These are phyloP conservation scores for Mycena vulgaris DNA, from an alignment of 768 basidiomycete genomes.

Conservation along the genomic window DNA sequence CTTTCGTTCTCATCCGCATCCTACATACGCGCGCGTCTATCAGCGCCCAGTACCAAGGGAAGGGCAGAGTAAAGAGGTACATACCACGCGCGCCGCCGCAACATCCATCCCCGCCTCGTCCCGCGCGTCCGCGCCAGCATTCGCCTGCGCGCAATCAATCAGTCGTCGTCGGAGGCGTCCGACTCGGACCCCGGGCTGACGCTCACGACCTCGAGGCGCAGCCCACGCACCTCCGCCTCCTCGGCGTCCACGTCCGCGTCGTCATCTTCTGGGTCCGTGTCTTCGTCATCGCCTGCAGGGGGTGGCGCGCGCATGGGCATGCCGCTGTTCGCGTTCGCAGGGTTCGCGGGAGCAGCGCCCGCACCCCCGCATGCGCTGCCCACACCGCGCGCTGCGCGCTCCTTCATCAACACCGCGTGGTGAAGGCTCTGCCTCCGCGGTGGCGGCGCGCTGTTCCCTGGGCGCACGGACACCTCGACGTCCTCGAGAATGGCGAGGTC, in stretches of 20 bases:
- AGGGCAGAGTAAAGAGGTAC: too few species aligned
- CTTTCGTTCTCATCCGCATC: too few species aligned
- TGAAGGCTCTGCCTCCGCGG: slow-evolving; percentile 67
- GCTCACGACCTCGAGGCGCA: slow-evolving; percentile 66
- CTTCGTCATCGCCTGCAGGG: too few species aligned
- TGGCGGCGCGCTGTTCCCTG: slow-evolving; percentile 46
- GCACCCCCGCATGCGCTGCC: slow-evolving; percentile 46
- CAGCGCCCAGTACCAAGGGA: too few species aligned
- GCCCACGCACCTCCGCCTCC: slow-evolving; percentile 63
- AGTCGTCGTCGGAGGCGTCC: slow-evolving; percentile 51
- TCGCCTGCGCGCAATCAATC: too few species aligned
- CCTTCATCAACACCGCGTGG: slow-evolving; percentile 77
- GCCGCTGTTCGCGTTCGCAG: too few species aligned
- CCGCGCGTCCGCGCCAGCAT: too few species aligned
- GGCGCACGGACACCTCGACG: slow-evolving; percentile 54
- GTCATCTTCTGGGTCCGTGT: background rate
- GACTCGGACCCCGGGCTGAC: slow-evolving; percentile 55
- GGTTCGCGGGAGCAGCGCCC: background rate
- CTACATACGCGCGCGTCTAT: too few species aligned
- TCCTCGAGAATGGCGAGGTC: slow-evolving; percentile 83
- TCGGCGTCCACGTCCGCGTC: slow-evolving; percentile 56
- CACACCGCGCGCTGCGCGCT: slow-evolving; percentile 76
- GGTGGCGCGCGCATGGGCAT: too few species aligned
- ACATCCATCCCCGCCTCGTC: too few species aligned
- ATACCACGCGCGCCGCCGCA: too few species aligned